Base-by-base conservation (phyloP, 495 filamentous ascomycete genomes). In the Hypoxylon lienhwacheense region DNA sequence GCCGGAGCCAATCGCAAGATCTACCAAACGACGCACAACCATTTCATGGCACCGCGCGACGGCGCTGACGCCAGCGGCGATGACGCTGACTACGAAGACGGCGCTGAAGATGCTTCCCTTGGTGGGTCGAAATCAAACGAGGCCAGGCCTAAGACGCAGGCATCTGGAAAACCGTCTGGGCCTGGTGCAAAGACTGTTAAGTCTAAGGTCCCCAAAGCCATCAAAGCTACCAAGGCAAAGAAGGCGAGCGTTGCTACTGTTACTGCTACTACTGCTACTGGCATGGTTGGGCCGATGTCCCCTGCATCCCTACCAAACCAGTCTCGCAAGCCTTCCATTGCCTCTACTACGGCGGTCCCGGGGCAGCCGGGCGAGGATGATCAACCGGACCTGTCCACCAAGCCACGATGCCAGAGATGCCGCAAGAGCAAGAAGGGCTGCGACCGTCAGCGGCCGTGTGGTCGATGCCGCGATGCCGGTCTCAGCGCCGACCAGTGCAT, bases 371-470 rank as follows among this genome's bases (percentile, higher is more conserved):
- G 91, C 39, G 87, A 82, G 36, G 83, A 83, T 3, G 93, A 96
- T 53, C 89, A 95, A 33, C 89, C 95, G 39, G 91, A 96, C 57
- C 74, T 96, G 14, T 95, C 89, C 1, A 89, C 87, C 28, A 96
- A 97, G 72, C 93, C 93, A 21, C 91, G 93, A 58, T 98, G 93
- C 78, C 93, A 97, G 67, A 88, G 93, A 35, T 98, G 93, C 77
- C 86, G 93, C 54, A 97, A 97, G 81, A 97, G 91, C 69, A 98
- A 98, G 80, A 98, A 98, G 73, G 93, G 93, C 4, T 98, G 93
- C 66, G 95, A 98, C 76, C 85, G 93, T 45, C 91, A 96, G 65
- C 85, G 93, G 31, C 93, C 93, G 7, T 98, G 93, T 65, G 88
- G 89, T 28, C 82, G 93, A 53, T 98, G 93, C 82, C 89, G 89